phyloP scores from a whole-genome alignment of 805 yeast genomes.

The Myxozyma vanderwaltii region DNA sequence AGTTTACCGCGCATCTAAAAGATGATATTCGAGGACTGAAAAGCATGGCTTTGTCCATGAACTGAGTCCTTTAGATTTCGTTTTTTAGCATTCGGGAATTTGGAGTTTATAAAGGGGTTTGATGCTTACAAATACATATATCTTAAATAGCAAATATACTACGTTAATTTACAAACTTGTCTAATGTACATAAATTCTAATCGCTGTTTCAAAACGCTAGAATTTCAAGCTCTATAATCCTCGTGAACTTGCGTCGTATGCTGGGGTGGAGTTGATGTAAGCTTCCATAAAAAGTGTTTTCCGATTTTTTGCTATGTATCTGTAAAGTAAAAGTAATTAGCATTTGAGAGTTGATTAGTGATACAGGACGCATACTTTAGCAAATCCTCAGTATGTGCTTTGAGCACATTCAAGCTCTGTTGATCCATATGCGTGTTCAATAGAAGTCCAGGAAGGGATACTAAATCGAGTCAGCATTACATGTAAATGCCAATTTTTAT shows the following conservation, averaged over 20 bases:
- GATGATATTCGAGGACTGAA: constrained; percentile 30
- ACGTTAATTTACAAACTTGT: neutral
- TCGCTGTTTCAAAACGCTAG: neutral
- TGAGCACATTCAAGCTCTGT: constrained; percentile 61
- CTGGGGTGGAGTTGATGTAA: constrained; percentile 57
- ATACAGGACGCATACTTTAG: constrained; percentile 45
- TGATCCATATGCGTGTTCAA: constrained; percentile 78
- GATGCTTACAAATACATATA: no score
- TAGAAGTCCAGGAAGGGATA: constrained; percentile 80
- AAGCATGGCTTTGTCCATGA: constrained; percentile 25
- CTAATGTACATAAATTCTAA: constrained; percentile 3
- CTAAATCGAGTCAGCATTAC: constrained; percentile 36
- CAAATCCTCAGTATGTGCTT: constrained; percentile 57
- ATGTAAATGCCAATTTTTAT: no score
- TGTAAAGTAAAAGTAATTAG: neutral
- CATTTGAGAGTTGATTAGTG: neutral
- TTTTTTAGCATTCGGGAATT: neutral
- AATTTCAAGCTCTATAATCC: constrained; percentile 23
- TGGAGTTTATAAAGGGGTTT: neutral
- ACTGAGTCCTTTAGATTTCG: no score
- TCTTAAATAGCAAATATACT: no score
- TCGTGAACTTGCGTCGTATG: constrained; percentile 57
- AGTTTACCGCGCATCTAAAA: constrained; percentile 14
- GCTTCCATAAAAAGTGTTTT: constrained; percentile 44
- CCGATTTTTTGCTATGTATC: constrained; percentile 49